Evolutionary conservation across 1,284 basidiomycete genomes (phyloP).

Genomic region (Ustilago sp.): DNA sequence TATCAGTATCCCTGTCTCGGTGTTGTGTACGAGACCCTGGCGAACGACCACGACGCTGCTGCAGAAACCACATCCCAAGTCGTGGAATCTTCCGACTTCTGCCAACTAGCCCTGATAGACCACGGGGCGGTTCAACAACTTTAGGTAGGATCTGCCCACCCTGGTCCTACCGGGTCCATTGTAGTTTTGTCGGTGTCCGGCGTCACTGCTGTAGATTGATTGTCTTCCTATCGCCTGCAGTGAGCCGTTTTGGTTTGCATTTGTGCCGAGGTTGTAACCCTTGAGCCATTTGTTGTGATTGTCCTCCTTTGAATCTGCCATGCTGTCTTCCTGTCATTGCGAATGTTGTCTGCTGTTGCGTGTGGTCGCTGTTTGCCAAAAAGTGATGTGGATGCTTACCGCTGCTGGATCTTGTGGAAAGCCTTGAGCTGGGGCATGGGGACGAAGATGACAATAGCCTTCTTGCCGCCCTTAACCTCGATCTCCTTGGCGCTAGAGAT

Average conservation of each 20-base stretch:
- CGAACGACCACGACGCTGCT: slow-evolving; percentile 1
- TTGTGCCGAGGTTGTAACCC: background rate
- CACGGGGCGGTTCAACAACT: background rate
- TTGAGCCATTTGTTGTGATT: background rate
- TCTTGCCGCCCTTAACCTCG: slow-evolving; percentile 96
- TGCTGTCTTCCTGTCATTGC: background rate
- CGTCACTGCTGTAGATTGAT: background rate
- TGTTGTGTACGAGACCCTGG: background rate
- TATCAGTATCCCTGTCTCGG: slow-evolving; percentile 21
- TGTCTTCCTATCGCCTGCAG: background rate
- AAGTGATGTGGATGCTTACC: slow-evolving; percentile 75
- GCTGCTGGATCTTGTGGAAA: slow-evolving; percentile 97
- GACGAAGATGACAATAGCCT: slow-evolving; percentile 98
- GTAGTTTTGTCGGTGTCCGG: no score
- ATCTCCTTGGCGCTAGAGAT: slow-evolving; percentile 98
- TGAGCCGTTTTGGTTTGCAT: background rate
- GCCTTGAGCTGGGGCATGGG: slow-evolving; percentile 98
- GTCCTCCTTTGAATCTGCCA: background rate
- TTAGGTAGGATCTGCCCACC: no score
- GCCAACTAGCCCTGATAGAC: background rate
- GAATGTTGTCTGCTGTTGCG: slow-evolving; percentile 12
- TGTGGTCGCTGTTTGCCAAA: slow-evolving; percentile 8
- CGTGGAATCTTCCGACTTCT: background rate
- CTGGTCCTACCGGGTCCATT: no score
- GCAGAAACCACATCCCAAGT: background rate